Conservation (phyloP, 352 stramenopile genomes). For the Pythium diclinum region DNA sequence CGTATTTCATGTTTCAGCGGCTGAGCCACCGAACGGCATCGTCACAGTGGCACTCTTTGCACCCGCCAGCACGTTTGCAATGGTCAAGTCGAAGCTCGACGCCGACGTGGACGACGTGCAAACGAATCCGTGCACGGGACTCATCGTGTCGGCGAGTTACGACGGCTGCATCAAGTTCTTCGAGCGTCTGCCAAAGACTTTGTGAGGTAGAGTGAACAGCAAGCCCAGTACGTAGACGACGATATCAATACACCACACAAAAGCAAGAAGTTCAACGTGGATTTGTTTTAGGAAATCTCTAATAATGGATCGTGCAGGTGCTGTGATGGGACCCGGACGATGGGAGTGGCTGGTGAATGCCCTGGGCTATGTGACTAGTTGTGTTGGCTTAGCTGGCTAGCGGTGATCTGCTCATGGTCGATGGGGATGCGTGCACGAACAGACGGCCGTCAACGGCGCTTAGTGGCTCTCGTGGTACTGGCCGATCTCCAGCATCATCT, state of each 20-base stretch:
- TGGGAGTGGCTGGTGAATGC: neutral
- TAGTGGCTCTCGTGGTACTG: slow-evolving; percentile 28
- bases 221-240: neutral
- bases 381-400: neutral
- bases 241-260: neutral
- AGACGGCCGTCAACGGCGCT: neutral
- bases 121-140: slow-evolving; percentile 66
- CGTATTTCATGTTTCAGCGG: slow-evolving; percentile 30
- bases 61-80: slow-evolving; percentile 72
- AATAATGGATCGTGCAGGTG: slow-evolving; percentile 6
- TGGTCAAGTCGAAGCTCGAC: slow-evolving; percentile 76
- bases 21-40: slow-evolving; percentile 65
- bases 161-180: slow-evolving; percentile 85
- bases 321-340: neutral
- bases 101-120: slow-evolving; percentile 48
- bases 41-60: slow-evolving; percentile 81
- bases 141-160: slow-evolving; percentile 83
- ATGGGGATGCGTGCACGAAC: neutral
- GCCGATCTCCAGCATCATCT: slow-evolving; percentile 47
- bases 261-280: neutral
- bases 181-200: slow-evolving; percentile 41
- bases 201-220: slow-evolving; percentile 1
- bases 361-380: slow-evolving; percentile 3
- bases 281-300: slow-evolving; percentile 14
- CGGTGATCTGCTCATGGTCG: neutral